Evolutionary conservation across 768 basidiomycete genomes (phyloP).

Genomic region (Psilocybe cubensis): DNA sequence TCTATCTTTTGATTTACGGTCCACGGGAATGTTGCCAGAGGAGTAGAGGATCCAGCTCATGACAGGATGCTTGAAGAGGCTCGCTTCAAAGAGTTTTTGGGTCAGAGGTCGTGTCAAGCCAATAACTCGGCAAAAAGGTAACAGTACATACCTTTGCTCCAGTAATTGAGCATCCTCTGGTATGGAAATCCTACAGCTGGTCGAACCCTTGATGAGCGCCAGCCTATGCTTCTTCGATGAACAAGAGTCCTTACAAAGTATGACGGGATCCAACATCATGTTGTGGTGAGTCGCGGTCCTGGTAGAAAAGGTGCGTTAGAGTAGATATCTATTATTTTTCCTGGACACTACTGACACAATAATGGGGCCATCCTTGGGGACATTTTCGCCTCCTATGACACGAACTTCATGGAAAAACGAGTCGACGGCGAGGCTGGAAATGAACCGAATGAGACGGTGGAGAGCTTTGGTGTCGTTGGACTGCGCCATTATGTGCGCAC

Average conservation of each 20-base stretch:
- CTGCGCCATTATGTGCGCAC: conserved; percentile 22
- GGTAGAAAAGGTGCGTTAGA: background rate
- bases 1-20: conserved; percentile 92
- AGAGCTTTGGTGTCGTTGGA: conserved; percentile 45
- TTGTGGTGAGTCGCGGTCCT: conserved; percentile 71
- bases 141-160: conserved; percentile 82
- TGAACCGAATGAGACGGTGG: conserved; percentile 71
- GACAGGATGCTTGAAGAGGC: conserved; percentile 80
- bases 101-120: background rate
- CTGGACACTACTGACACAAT: conserved; percentile 70
- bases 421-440: conserved; percentile 75
- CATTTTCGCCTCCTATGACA: conserved; percentile 87
- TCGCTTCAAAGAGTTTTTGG: conserved; percentile 43
- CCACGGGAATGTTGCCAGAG: conserved; percentile 98
- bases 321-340: conserved; percentile 1
- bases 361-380: conserved; percentile 86
- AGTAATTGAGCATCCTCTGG: conserved; percentile 81
- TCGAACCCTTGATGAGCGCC: background rate
- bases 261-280: conserved; percentile 90
- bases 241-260: conserved; percentile 66
- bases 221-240: background rate
- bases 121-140: background rate
- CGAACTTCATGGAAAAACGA: conserved; percentile 91
- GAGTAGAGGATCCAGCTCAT: conserved; percentile 76
- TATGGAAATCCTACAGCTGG: conserved; percentile 84